Evolutionary conservation across 192 early-diverging fungal species (phyloP).

Genomic region (Coemansia sp.): DNA sequence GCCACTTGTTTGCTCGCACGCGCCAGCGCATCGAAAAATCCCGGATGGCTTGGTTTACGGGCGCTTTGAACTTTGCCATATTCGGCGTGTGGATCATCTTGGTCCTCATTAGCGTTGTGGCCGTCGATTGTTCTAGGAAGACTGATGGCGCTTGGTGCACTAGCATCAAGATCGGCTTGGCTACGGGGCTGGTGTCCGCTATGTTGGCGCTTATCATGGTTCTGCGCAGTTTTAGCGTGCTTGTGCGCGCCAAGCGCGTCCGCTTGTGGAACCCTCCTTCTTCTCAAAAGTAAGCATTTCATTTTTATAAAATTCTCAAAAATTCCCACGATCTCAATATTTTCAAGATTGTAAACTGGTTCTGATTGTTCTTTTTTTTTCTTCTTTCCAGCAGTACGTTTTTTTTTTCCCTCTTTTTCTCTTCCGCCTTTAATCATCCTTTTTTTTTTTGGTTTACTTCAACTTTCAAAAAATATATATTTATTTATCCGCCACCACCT

Average conservation of each 20-base stretch:
- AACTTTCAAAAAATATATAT: too few relatives aligned
- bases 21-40: conserved; percentile 28
- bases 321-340: too few relatives aligned
- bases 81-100: conserved; percentile 42
- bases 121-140: conserved; percentile 38
- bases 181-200: conserved; percentile 41
- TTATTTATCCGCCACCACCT: too few relatives aligned
- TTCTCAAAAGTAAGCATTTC: neutral
- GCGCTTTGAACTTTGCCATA: conserved; percentile 34
- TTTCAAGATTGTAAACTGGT: too few relatives aligned
- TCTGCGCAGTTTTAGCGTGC: conserved; percentile 38
- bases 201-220: conserved; percentile 41
- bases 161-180: conserved; percentile 32
- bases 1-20: conserved; percentile 40
- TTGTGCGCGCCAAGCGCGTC: conserved; percentile 33
- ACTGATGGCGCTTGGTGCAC: conserved; percentile 37
- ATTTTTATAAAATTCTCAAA: neutral
- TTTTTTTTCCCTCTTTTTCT: too few relatives aligned
- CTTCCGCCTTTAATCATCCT: too few relatives aligned
- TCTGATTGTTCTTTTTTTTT: too few relatives aligned
- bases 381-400: too few relatives aligned
- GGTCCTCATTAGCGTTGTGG: conserved; percentile 45
- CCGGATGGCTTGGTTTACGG: conserved; percentile 26
- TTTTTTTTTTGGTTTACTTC: too few relatives aligned
- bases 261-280: conserved; percentile 8